Evolutionary conservation across 2,329 filamentous ascomycete genomes (phyloP).

Genomic region (Colletotrichum sp.): DNA sequence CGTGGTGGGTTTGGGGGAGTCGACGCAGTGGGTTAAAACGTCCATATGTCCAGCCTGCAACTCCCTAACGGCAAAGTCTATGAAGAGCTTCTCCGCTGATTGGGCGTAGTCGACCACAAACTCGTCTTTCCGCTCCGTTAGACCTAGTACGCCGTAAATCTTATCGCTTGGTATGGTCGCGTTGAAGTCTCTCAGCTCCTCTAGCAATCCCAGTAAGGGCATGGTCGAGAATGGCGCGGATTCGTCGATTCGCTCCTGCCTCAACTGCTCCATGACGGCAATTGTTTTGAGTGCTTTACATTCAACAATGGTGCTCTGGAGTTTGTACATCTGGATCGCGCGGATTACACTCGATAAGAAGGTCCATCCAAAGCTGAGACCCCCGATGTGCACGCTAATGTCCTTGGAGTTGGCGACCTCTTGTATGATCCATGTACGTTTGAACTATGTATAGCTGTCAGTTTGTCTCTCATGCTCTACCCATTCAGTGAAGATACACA

Average conservation of each 20-base stretch:
- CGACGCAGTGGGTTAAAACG: background rate
- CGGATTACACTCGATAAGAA: background rate
- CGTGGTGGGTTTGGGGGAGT: background rate
- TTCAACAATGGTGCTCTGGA: background rate
- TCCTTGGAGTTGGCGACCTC: constrained; percentile 7
- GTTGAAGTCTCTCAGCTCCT: constrained; percentile 10
- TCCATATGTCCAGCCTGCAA: background rate
- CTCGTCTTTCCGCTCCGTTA: background rate
- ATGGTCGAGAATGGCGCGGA: background rate
- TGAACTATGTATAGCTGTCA: background rate
- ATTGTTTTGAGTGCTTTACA: constrained; percentile 8
- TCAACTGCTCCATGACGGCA: background rate
- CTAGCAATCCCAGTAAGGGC: background rate
- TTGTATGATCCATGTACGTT: constrained; percentile 19
- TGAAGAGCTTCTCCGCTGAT: background rate
- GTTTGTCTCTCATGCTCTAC: background rate
- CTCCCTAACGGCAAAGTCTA: background rate
- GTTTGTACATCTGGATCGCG: background rate
- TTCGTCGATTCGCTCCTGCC: background rate
- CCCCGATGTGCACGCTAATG: background rate
- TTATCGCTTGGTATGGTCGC: constrained; percentile 3
- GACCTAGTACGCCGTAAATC: background rate
- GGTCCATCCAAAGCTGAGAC: background rate
- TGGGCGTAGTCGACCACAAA: background rate
- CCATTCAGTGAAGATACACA: background rate